phyloP scores from a whole-genome alignment of 768 basidiomycete species.

The Terana coerulea region DNA sequence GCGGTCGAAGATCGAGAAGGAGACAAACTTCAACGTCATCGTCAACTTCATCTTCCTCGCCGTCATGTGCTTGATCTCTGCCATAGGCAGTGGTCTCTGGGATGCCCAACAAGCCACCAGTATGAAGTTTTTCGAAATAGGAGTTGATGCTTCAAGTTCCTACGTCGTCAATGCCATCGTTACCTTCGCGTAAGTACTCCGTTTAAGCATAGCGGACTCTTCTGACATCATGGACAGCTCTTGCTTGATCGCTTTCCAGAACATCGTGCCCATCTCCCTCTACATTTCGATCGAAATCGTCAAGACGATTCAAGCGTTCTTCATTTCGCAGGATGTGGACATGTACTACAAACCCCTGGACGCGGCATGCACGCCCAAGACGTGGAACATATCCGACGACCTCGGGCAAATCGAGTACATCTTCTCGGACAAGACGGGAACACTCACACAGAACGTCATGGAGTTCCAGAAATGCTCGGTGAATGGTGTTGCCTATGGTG shows the following conservation, averaged over 20 bases:
- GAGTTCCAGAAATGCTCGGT: conserved; percentile 97
- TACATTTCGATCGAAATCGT: conserved; percentile 98
- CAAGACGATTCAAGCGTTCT: conserved; percentile 96
- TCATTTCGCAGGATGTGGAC: conserved; percentile 93
- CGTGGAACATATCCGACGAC: conserved; percentile 98
- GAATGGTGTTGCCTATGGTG: conserved; percentile 80
- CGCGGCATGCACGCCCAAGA: conserved; percentile 89
- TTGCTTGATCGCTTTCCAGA: conserved; percentile 94
- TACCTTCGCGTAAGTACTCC: conserved; percentile 77
- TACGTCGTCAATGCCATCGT: conserved; percentile 72
- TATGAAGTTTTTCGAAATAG: conserved; percentile 65
- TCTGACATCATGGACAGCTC: conserved; percentile 46
- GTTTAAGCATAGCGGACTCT: not conserved
- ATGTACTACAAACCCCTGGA: conserved; percentile 93
- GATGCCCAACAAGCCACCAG: conserved; percentile 62
- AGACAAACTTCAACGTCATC: conserved; percentile 97
- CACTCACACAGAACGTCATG: conserved; percentile 98
- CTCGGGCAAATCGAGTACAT: conserved; percentile 97
- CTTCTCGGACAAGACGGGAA: conserved; percentile 94
- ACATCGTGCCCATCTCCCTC: conserved; percentile 92
- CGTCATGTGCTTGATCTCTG: conserved; percentile 72
- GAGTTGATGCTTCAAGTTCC: conserved; percentile 58
- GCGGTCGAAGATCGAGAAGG: conserved; percentile 94
- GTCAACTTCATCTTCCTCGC: conserved; percentile 86
- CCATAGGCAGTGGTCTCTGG: conserved; percentile 71